phyloP scores from a whole-genome alignment of 2,329 filamentous ascomycete genomes.

The Penicillium occitanis region DNA sequence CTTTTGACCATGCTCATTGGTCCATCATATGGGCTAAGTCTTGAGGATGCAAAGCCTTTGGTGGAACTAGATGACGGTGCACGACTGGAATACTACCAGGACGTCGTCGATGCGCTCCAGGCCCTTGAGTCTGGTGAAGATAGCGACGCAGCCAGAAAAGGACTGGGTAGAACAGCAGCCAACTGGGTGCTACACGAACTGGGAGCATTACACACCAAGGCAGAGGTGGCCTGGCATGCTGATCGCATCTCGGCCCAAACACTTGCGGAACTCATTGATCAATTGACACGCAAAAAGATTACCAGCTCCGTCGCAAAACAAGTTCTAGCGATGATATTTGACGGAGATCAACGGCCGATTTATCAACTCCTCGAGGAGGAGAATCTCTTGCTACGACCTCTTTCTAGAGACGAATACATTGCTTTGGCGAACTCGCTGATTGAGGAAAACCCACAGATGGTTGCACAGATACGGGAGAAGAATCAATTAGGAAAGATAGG shows the following conservation, averaged over 20 bases:
- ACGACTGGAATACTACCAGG: constrained; percentile 73
- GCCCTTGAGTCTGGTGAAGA: constrained; percentile 27
- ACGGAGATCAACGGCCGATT: constrained; percentile 51
- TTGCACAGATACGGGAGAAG: constrained; percentile 59
- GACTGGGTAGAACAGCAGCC: constrained; percentile 52
- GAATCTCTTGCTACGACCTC: constrained; percentile 55
- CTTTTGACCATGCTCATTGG: constrained; percentile 63
- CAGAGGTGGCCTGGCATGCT: constrained; percentile 47
- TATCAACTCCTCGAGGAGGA: constrained; percentile 57
- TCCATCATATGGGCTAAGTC: constrained; percentile 64
- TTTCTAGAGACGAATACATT: constrained; percentile 58
- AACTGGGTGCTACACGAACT: constrained; percentile 76
- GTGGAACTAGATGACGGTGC: constrained; percentile 74
- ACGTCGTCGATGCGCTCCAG: constrained; percentile 42
- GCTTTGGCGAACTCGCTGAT: constrained; percentile 56
- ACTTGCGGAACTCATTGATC: constrained; percentile 48
- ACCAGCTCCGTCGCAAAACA: constrained; percentile 61
- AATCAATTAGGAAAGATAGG: constrained; percentile 65
- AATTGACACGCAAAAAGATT: constrained; percentile 46
- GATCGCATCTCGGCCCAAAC: constrained; percentile 42
- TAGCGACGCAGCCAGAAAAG: constrained; percentile 29
- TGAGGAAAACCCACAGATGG: constrained; percentile 56
- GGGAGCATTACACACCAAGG: constrained; percentile 61
- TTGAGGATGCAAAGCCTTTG: constrained; percentile 81
- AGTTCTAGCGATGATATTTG: constrained; percentile 57